Percentiles rank a stretch among this genome's conserved stretches.
Conservation (phyloP, 768 basidiomycete genomes). For the Podaxis pistillaris region DNA sequence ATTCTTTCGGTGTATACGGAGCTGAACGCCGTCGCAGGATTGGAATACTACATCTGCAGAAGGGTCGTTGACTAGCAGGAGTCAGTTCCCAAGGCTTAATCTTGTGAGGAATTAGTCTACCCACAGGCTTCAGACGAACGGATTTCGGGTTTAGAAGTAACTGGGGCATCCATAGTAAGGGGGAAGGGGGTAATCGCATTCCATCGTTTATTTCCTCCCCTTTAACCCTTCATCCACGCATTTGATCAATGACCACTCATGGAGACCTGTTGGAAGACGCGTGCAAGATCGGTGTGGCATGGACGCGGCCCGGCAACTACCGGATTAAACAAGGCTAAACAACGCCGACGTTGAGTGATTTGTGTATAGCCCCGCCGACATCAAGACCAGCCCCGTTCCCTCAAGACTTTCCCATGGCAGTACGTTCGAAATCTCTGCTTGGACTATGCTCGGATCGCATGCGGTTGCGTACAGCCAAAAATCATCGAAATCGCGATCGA, state of each 20-base stretch:
- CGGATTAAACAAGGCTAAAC: constrained; percentile 9
- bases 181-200: background rate
- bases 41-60: constrained; percentile 29
- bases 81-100: background rate
- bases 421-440: constrained; percentile 7
- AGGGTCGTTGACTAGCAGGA: constrained; percentile 22
- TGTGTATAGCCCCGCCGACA: constrained; percentile 9
- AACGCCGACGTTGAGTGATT: background rate
- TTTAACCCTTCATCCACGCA: background rate
- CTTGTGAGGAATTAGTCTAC: background rate
- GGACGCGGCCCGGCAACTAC: background rate
- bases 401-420: constrained; percentile 13
- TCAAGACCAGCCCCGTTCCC: constrained; percentile 11
- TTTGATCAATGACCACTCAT: background rate
- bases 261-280: background rate
- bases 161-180: background rate
- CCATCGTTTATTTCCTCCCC: background rate
- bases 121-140: background rate
- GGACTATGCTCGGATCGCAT: background rate
- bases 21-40: constrained; percentile 26
- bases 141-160: background rate
- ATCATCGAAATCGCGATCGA: constrained; percentile 2
- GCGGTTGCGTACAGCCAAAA: background rate
- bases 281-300: background rate
- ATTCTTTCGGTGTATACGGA: constrained; percentile 26